Conservation (phyloP, 1,284 basidiomycete genomes). For the Rhodotorula sp. region DNA sequence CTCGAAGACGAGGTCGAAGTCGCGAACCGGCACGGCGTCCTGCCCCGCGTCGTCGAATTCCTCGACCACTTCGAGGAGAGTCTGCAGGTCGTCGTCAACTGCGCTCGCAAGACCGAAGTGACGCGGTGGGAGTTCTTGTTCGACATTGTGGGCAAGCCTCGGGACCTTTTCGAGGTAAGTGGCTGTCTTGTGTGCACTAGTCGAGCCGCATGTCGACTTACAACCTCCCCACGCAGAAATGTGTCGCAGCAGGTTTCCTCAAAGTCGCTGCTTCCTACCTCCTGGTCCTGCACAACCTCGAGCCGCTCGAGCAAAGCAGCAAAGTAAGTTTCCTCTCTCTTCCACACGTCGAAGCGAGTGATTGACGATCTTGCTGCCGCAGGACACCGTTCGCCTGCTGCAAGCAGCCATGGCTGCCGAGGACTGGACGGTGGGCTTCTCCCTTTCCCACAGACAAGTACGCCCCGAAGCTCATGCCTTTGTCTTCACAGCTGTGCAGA, state of each 20-base stretch:
- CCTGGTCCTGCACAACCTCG: slow-evolving; percentile 87
- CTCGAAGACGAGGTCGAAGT: slow-evolving; percentile 66
- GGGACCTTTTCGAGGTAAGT: slow-evolving; percentile 80
- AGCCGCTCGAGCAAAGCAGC: slow-evolving; percentile 77
- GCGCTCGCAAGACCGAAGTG: slow-evolving; percentile 95
- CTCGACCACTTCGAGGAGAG: slow-evolving; percentile 89
- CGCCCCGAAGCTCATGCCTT: too few species aligned
- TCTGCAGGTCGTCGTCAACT: slow-evolving; percentile 90
- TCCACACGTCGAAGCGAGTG: rapidly evolving
- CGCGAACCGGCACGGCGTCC: slow-evolving; percentile 49
- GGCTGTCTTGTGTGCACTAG: not conserved
- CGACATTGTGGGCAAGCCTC: slow-evolving; percentile 78
- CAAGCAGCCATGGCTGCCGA: slow-evolving; percentile 68
- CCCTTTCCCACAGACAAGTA: too few species aligned
- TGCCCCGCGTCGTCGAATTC: slow-evolving; percentile 79
- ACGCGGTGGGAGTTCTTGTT: slow-evolving; percentile 88
- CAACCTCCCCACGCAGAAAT: slow-evolving; percentile 58
- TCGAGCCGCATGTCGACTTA: slow-evolving; percentile 1
- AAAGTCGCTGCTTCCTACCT: slow-evolving; percentile 92
- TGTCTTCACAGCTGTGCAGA: slow-evolving; percentile 62
- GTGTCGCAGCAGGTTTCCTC: slow-evolving; percentile 69
- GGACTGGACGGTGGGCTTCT: slow-evolving; percentile 51
- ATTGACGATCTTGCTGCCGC: not conserved
- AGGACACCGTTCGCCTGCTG: slow-evolving; percentile 73
- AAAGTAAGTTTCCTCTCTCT: not conserved